A percentile compares a stretch with the other conserved stretches of the same genome.
Evolutionary conservation across 371 early-diverging fungal genomes (phyloP).

Genomic region (Mortierella sp.): DNA sequence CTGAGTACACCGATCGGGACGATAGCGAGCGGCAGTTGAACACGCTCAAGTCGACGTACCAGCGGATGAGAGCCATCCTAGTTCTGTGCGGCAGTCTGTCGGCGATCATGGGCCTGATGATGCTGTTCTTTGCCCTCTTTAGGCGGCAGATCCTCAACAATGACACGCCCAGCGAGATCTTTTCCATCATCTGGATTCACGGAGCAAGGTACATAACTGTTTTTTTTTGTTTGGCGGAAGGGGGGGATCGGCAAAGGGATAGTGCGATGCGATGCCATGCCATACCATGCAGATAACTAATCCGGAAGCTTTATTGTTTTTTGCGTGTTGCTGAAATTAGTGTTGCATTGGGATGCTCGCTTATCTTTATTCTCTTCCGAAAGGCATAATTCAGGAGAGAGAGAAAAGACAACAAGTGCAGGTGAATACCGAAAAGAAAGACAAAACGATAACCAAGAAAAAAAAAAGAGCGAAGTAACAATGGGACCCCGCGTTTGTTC

Average conservation of each 20-base stretch:
- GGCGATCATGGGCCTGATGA: slow-evolving; percentile 54
- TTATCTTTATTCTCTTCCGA: slow-evolving; percentile 55
- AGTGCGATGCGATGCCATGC: no score
- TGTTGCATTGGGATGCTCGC: slow-evolving; percentile 52
- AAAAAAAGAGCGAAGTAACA: background rate
- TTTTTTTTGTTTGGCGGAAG: background rate
- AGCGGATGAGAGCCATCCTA: slow-evolving; percentile 50
- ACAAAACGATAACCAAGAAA: background rate
- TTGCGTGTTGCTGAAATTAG: slow-evolving; percentile 9
- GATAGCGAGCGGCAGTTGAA: slow-evolving; percentile 55
- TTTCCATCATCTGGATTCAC: slow-evolving; percentile 53
- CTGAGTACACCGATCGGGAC: slow-evolving; percentile 52
- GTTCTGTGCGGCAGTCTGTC: slow-evolving; percentile 49
- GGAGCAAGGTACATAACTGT: slow-evolving; percentile 40
- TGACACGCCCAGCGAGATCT: slow-evolving; percentile 41
- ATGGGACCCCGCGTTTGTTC: no score
- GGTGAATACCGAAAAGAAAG: background rate
- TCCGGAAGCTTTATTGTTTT: background rate
- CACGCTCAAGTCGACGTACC: slow-evolving; percentile 51
- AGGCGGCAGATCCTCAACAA: slow-evolving; percentile 41
- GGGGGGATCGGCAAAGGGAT: background rate
- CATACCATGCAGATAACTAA: background rate
- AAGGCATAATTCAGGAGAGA: slow-evolving; percentile 27
- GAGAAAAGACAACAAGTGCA: background rate
- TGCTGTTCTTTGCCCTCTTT: slow-evolving; percentile 54